A percentile compares a stretch with the other conserved stretches of the same genome.
These are phyloP conservation scores for Mucor mucedo DNA, from an alignment of 371 early-diverging fungal genomes.

Conservation along the genomic window DNA sequence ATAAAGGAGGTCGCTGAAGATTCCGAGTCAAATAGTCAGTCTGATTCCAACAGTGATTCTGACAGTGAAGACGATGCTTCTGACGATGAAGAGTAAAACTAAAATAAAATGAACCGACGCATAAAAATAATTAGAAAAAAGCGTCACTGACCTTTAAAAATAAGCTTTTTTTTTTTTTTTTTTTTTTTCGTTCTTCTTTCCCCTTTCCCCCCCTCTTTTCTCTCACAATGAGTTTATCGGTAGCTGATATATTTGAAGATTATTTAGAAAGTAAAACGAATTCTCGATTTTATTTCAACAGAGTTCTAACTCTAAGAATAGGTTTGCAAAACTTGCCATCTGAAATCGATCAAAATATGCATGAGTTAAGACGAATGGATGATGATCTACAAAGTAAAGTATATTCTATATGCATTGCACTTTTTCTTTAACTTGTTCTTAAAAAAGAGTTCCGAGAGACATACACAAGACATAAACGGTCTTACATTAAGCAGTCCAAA, in stretches of 20 bases:
- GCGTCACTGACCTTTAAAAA: too few species aligned
- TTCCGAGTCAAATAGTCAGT: constrained; percentile 5
- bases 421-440: not conserved
- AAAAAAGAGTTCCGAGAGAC: constrained; percentile 22
- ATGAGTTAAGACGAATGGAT: constrained; percentile 43
- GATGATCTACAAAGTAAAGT: constrained; percentile 40
- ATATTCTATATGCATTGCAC: not conserved
- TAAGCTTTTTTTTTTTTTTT: too few species aligned
- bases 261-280: constrained; percentile 38
- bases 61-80: constrained; percentile 2
- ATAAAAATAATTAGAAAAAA: too few species aligned
- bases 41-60: constrained; percentile 4
- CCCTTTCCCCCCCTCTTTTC: not conserved
- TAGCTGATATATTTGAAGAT: constrained; percentile 42
- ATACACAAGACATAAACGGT: constrained; percentile 31
- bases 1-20: constrained; percentile 8
- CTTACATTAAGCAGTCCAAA: constrained; percentile 23
- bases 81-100: constrained; percentile 1
- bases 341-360: constrained; percentile 48
- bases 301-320: constrained; percentile 4
- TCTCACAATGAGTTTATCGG: constrained; percentile 32
- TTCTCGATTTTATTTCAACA: not conserved
- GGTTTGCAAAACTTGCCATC: constrained; percentile 44
- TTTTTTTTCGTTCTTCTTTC: not conserved
- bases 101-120: not conserved